A percentile compares a stretch with the other conserved stretches of the same genome.
phyloP scores from a whole-genome alignment of 371 early-diverging fungal species.

The Catenaria anguillulae region DNA sequence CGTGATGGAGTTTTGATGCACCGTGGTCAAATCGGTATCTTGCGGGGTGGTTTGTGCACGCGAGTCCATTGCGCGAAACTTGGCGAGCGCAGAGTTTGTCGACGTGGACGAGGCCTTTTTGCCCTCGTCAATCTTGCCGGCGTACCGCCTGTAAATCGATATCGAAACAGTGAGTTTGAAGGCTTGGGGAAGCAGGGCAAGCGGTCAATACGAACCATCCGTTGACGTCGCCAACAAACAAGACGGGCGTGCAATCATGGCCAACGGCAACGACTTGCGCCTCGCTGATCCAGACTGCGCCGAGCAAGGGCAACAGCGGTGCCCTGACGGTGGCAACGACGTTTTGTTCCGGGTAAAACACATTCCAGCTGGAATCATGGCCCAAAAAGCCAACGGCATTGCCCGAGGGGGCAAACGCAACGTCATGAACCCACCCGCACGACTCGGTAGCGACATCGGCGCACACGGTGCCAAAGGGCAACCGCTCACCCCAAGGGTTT shows the following conservation, averaged over 20 bases:
- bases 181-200: slow-evolving; percentile 85
- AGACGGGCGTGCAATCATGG: slow-evolving; percentile 79
- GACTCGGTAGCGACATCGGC: slow-evolving; percentile 65
- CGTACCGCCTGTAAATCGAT: background rate
- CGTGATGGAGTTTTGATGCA: slow-evolving; percentile 93
- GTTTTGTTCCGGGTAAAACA: slow-evolving; percentile 50
- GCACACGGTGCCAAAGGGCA: slow-evolving; percentile 84
- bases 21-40: slow-evolving; percentile 57
- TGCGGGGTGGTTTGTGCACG: slow-evolving; percentile 35
- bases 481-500: slow-evolving; percentile 82
- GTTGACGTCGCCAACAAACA: slow-evolving; percentile 42
- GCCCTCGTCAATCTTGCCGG: slow-evolving; percentile 18
- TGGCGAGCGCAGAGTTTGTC: slow-evolving; percentile 57
- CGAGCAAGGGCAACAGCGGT: slow-evolving; percentile 56
- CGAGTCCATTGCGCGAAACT: slow-evolving; percentile 87
- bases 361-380: slow-evolving; percentile 70
- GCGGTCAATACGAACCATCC: slow-evolving; percentile 65
- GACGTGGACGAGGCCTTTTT: slow-evolving; percentile 35
- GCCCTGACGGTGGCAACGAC: slow-evolving; percentile 41
- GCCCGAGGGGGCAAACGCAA: slow-evolving; percentile 85
- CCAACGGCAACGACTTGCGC: slow-evolving; percentile 71
- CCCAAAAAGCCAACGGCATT: slow-evolving; percentile 71
- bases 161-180: slow-evolving; percentile 34
- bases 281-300: slow-evolving; percentile 62
- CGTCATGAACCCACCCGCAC: slow-evolving; percentile 87